Conservation (phyloP, 805 yeast genomes). For the Candida yuanshanica region DNA sequence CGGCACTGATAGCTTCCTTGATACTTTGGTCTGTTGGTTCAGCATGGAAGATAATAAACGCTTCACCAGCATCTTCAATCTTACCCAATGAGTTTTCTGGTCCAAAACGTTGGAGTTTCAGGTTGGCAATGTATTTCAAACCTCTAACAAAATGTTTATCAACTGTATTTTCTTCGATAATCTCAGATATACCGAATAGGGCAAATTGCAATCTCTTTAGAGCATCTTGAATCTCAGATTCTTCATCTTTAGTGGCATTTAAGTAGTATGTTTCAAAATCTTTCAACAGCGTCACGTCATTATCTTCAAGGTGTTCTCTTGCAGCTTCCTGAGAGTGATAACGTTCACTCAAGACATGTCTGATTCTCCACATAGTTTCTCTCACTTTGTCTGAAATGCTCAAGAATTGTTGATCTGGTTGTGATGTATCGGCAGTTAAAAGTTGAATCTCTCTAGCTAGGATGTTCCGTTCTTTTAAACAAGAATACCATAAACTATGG, state of each 20-base stretch:
- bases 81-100: constrained; percentile 33
- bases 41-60: constrained; percentile 41
- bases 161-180: constrained; percentile 51
- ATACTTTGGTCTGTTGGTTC: constrained; percentile 37
- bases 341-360: constrained; percentile 84
- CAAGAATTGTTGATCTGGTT: constrained; percentile 29
- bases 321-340: constrained; percentile 64
- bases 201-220: constrained; percentile 78
- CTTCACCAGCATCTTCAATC: constrained; percentile 34
- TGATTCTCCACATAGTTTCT: constrained; percentile 70
- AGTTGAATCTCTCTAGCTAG: constrained; percentile 71
- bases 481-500: constrained; percentile 86
- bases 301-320: constrained; percentile 36
- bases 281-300: constrained; percentile 42
- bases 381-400: constrained; percentile 37
- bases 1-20: constrained; percentile 33
- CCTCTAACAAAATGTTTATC: constrained; percentile 63
- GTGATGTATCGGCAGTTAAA: constrained; percentile 38
- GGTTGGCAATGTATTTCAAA: constrained; percentile 57
- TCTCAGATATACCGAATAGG: constrained; percentile 75
- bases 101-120: constrained; percentile 55
- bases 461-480: constrained; percentile 76
- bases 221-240: constrained; percentile 56
- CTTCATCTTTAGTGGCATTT: constrained; percentile 46
- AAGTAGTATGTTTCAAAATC: constrained; percentile 58